Base-by-base conservation (phyloP, 768 basidiomycete species). In the Lactifluus echinatus region DNA sequence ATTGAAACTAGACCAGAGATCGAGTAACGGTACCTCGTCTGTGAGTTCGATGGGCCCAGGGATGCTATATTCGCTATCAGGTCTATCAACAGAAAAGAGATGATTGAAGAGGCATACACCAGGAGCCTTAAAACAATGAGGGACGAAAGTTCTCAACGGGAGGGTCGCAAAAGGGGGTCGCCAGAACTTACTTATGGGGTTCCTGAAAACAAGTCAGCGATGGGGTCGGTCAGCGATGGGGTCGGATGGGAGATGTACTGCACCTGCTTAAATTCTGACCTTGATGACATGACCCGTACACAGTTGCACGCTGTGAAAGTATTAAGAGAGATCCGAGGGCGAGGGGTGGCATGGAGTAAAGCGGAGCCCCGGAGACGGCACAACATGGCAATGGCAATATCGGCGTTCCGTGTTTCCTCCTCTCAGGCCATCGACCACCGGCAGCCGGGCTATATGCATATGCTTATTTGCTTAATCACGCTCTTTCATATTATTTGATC, bases 31-130 rank as follows among this genome's bases (percentile, higher is more conserved):
- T 54, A 80, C 81, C 64, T 83, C 80, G 68, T 87, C 81, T 21
- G 81, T 69, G 53, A 82, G 74, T 67, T 82, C 81, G 59, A 81
- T 81, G 19, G 81, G 81, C 4, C 81, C 80, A 44, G 76, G 76
- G 59, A 78, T 76, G 58, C 73, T 75, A 56, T 12, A 40, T 2
- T 23, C 23, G 6, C 14, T 29, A 60, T 67, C 23, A 72, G 59
- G n/a, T 65, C 46, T 59, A 52, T 55, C 28, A 12, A 34, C 19
- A 19, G 15, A 11, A 19, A 19, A 17, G 24, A 12, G 11, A 14
- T 17, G 17, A 26, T 44, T 19, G 10, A 37, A 31, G 51, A 45
- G 17, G 52, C 63, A 52, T 57, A 62, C 66, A 67, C 73, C 31
- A 70, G 64, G 15, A 55, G 65, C 50, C 60, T 65, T 26, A 43